Evolutionary conservation across 2,329 filamentous ascomycete species (phyloP).

Genomic region (Fusarium ambrosium): DNA sequence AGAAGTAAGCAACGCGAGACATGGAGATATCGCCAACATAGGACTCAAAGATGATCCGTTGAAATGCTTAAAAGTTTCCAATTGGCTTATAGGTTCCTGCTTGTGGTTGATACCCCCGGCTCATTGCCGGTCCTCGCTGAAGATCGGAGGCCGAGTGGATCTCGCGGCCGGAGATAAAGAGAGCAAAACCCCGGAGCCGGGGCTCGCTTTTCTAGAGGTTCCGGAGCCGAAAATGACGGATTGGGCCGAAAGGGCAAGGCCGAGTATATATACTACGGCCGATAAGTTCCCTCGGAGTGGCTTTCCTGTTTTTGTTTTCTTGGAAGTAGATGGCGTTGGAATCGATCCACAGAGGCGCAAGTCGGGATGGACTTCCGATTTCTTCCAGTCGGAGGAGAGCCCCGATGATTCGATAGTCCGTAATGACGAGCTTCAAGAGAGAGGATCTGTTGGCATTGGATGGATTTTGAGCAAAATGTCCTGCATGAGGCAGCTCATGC

Average conservation of each 20-base stretch:
- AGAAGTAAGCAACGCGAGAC: not conserved
- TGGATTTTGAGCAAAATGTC: not conserved
- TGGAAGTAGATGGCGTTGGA: constrained; percentile 15
- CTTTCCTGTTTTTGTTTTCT: not conserved
- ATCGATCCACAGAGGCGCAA: not conserved
- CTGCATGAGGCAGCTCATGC: not conserved
- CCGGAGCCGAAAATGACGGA: constrained; percentile 5
- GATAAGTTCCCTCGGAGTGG: not conserved
- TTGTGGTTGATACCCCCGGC: too few relatives aligned
- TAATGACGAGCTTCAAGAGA: not conserved
- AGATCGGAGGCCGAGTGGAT: constrained; percentile 17
- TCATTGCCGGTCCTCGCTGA: not conserved
- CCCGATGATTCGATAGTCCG: constrained; percentile 15
- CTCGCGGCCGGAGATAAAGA: constrained; percentile 28
- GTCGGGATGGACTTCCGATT: constrained; percentile 26
- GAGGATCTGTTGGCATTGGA: not conserved
- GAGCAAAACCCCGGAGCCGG: constrained; percentile 4
- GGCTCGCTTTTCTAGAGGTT: not conserved
- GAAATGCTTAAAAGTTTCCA: not conserved
- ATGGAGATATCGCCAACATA: not conserved
- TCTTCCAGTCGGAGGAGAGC: constrained; percentile 15
- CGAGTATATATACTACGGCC: not conserved
- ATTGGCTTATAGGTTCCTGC: not conserved
- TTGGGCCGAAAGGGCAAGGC: not conserved
- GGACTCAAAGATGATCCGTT: not conserved